Percentiles rank a stretch among this genome's conserved stretches.
Evolutionary conservation across 768 basidiomycete genomes (phyloP).

Genomic region (Xerocomellus dryophilus): DNA sequence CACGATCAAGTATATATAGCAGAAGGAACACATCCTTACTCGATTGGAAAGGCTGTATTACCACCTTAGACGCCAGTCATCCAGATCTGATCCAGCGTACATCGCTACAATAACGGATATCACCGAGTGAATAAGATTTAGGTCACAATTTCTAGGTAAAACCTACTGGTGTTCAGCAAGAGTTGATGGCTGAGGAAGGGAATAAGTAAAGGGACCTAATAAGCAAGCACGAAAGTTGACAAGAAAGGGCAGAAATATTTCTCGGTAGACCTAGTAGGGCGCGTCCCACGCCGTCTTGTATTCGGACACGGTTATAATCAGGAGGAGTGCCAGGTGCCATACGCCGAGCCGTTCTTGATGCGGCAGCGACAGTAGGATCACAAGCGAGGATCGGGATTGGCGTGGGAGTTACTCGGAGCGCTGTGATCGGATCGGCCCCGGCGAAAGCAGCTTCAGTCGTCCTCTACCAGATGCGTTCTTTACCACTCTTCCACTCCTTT

Average conservation of each 20-base stretch:
- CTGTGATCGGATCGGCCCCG: no score
- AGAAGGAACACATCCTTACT: neutral
- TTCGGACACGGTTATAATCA: conserved; percentile 12
- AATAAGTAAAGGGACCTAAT: neutral
- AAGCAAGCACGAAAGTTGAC: neutral
- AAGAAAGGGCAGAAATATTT: neutral
- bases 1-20: neutral
- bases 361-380: conserved; percentile 9
- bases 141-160: no score
- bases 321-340: conserved; percentile 15
- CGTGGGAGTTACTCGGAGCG: no score
- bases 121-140: no score
- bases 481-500: conserved; percentile 25
- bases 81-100: neutral
- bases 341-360: conserved; percentile 6
- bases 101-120: neutral
- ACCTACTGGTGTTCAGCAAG: neutral
- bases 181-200: neutral
- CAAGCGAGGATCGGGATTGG: no score
- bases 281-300: conserved; percentile 30
- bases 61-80: neutral
- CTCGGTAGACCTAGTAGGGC: conserved; percentile 3
- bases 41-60: neutral
- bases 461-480: conserved; percentile 20
- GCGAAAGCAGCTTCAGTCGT: no score